These are phyloP conservation scores for Epichloe elymi DNA, from an alignment of 2,329 filamentous ascomycete genomes.

Conservation along the genomic window DNA sequence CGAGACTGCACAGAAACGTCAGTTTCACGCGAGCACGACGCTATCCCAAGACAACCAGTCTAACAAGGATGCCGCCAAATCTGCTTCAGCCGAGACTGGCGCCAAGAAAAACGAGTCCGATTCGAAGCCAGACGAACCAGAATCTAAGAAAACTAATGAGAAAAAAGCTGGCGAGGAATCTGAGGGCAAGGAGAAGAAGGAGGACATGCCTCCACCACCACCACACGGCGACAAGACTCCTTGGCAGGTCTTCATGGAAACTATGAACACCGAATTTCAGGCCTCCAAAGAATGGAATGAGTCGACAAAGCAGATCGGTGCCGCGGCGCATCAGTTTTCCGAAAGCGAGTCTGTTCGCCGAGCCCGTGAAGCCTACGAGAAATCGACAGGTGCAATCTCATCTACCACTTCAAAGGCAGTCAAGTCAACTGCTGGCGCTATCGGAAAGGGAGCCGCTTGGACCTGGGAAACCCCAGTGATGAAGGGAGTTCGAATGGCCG, in stretches of 20 bases:
- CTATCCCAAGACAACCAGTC: conserved; percentile 22
- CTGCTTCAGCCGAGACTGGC: conserved; percentile 11
- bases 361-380: conserved; percentile 75
- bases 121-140: conserved; percentile 25
- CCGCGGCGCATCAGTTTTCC: conserved; percentile 77
- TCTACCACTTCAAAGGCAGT: conserved; percentile 67
- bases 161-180: conserved; percentile 31
- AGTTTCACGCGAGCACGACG: conserved; percentile 20
- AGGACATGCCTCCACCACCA: conserved; percentile 71
- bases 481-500: conserved; percentile 78
- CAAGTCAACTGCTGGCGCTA: conserved; percentile 71
- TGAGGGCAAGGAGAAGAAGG: conserved; percentile 39
- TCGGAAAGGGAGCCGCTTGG: conserved; percentile 87
- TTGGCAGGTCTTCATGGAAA: conserved; percentile 97
- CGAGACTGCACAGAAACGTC: conserved; percentile 16
- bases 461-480: conserved; percentile 94
- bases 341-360: conserved; percentile 85
- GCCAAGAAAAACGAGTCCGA: conserved; percentile 25
- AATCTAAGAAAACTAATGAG: conserved; percentile 30
- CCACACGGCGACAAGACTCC: conserved; percentile 96
- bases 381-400: conserved; percentile 71
- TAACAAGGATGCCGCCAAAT: conserved; percentile 11
- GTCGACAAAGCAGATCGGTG: conserved; percentile 86
- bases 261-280: conserved; percentile 87
- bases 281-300: conserved; percentile 99